Conservation (phyloP, 1,284 basidiomycete species). For the Apiotrichum akiyoshidainum region DNA sequence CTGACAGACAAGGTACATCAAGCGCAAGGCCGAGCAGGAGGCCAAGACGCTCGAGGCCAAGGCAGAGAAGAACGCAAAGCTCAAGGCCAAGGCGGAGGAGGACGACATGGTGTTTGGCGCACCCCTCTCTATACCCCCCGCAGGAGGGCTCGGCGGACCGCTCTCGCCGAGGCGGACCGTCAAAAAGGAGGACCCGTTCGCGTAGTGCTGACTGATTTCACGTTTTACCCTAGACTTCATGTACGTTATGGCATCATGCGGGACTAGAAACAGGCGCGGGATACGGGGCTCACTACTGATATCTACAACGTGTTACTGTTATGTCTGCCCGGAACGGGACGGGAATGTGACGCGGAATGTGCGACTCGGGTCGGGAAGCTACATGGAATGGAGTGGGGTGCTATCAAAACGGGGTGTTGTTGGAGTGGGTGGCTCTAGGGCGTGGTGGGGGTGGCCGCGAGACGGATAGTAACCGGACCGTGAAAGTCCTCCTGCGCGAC, state of each 20-base stretch:
- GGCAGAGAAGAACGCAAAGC: slow-evolving; percentile 37
- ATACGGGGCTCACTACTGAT: no score
- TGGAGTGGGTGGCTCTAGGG: no score
- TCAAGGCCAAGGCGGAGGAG: slow-evolving; percentile 16
- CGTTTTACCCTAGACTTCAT: not conserved
- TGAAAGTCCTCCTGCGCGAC: slow-evolving; percentile 26
- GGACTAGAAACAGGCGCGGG: no score
- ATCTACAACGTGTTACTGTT: no score
- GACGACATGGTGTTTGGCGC: slow-evolving; percentile 37
- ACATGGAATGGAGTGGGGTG: no score
- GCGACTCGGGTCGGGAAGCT: no score
- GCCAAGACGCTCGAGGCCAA: slow-evolving; percentile 32
- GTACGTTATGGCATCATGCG: not conserved
- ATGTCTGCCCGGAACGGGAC: no score
- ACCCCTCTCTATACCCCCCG: not conserved
- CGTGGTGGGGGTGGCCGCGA: slow-evolving; percentile 5
- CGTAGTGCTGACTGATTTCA: not conserved
- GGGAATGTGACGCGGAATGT: no score
- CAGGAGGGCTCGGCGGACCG: not conserved
- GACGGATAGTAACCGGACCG: slow-evolving; percentile 26
- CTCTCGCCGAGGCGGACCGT: not conserved
- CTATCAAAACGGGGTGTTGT: no score
- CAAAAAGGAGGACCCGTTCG: slow-evolving; percentile 5
- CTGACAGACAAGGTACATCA: slow-evolving; percentile 46
- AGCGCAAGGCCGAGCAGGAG: slow-evolving; percentile 49